Base-by-base conservation (phyloP, 495 filamentous ascomycete species). In the Talaromyces wortmannii region DNA sequence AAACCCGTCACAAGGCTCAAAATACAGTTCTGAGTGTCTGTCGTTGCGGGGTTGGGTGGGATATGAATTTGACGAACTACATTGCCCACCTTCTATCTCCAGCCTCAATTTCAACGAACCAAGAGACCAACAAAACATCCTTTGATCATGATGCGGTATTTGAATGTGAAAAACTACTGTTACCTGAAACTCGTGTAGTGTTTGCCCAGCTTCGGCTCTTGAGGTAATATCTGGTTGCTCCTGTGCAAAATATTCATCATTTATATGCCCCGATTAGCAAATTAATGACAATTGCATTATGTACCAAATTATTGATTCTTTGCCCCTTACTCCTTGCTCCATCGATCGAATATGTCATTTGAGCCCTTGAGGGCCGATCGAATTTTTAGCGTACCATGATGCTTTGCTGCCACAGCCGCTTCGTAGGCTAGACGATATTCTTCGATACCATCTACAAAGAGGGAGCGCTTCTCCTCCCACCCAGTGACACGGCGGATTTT, bases 381-480 rank as follows among this genome's bases (percentile, higher is more conserved):
- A 29, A 52, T 17, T 6, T 52, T 52, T 4, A 42, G 16, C 5
- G 50, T 43, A 1, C 50, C 50, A 7, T 31, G 16, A 30, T 44
- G 50, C 12, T 52, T 52, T 13, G 36, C 50, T 40, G 50, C 50
- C 10, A 52, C 12, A 10, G 67, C 70, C 6, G 67, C 72, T 52
- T 76, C 73, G 53, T 70, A 76, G 0, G 74, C 70, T 18, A 62
- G 53, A 13, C 72, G 62, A 57, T 76, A 73, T 6, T 59, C 53
- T 11, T 60, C 57, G n/a, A 72, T 8, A 6, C 64, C 67, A 44
- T 71, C 63, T 17, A 63, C 59, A 52, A 78, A 70, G 31, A 65
- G 55, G 53, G 60, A 51, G 44, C 71, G 62, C 49, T 58, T 63
- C 43, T 74, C 71, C 4, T 55, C 57, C 70, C 72, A 78, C 0